Percentiles rank a stretch among this genome's conserved stretches.
These are phyloP conservation scores for Mycena leptocephala DNA, from an alignment of 768 basidiomycete species.

Conservation along the genomic window DNA sequence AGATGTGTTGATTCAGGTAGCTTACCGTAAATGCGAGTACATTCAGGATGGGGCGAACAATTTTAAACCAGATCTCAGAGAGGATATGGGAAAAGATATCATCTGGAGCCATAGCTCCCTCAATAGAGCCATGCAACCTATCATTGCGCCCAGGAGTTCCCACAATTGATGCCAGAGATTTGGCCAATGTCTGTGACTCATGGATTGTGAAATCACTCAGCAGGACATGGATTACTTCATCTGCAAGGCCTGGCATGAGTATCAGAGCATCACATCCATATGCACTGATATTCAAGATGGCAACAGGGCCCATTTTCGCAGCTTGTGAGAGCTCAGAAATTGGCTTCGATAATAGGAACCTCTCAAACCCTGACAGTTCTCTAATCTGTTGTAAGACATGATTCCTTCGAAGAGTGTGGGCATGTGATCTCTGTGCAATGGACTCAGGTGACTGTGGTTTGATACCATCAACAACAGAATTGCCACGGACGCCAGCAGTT, in stretches of 20 bases:
- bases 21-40: slow-evolving; percentile 2
- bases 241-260: no score
- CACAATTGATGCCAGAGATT: neutral
- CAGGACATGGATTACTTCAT: neutral
- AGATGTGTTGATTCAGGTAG: neutral
- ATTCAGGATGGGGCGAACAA: neutral
- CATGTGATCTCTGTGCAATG: neutral
- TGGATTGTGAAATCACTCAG: neutral
- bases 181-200: neutral
- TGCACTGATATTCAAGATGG: neutral
- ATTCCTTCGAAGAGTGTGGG: neutral
- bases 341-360: neutral
- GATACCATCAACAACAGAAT: neutral
- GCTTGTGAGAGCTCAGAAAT: neutral
- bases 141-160: neutral
- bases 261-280: neutral
- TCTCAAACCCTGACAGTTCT: neutral
- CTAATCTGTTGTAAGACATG: neutral
- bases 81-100: neutral
- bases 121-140: neutral
- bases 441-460: neutral
- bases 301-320: neutral
- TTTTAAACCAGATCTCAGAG: neutral
- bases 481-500: neutral
- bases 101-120: neutral